These are phyloP conservation scores for Komagataella populi DNA, from an alignment of 805 yeast genomes.

Conservation along the genomic window DNA sequence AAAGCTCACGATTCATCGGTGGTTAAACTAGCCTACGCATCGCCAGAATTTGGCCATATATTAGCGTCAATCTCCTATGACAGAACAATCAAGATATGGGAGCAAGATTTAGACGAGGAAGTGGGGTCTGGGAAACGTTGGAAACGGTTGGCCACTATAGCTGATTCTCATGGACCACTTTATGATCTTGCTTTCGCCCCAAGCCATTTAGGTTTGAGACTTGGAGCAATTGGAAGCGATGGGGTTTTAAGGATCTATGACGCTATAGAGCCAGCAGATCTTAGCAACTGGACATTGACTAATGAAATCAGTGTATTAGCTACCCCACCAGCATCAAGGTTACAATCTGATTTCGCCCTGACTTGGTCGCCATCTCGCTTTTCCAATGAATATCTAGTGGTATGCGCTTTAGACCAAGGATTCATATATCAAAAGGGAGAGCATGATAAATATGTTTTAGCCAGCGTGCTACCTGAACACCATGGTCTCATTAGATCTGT, in stretches of 20 bases:
- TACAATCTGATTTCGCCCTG: constrained; percentile 75
- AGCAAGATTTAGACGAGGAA: constrained; percentile 70
- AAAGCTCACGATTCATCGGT: constrained; percentile 89
- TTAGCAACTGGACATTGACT: constrained; percentile 68
- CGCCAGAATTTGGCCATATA: constrained; percentile 84
- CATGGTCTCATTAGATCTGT: constrained; percentile 77
- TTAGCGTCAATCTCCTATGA: constrained; percentile 86
- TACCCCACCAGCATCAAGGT: constrained; percentile 63
- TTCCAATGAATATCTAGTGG: constrained; percentile 67
- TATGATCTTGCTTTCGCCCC: constrained; percentile 90
- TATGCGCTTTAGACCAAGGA: constrained; percentile 80
- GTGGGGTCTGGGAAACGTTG: constrained; percentile 75
- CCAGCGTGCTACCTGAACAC: constrained; percentile 69
- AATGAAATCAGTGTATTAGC: constrained; percentile 55
- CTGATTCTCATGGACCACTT: constrained; percentile 81
- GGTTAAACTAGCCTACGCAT: constrained; percentile 80
- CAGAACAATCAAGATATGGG: constrained; percentile 82
- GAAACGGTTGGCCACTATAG: constrained; percentile 60
- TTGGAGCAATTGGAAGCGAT: constrained; percentile 84
- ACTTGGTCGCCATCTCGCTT: constrained; percentile 89
- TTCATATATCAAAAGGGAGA: constrained; percentile 47
- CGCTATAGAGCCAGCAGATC: constrained; percentile 79
- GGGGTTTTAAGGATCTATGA: constrained; percentile 79
- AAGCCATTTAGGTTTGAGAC: constrained; percentile 60
- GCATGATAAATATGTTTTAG: constrained; percentile 36